These are phyloP conservation scores for Kodamaea alishanica DNA, from an alignment of 1,139 yeast species.

Conservation along the genomic window DNA sequence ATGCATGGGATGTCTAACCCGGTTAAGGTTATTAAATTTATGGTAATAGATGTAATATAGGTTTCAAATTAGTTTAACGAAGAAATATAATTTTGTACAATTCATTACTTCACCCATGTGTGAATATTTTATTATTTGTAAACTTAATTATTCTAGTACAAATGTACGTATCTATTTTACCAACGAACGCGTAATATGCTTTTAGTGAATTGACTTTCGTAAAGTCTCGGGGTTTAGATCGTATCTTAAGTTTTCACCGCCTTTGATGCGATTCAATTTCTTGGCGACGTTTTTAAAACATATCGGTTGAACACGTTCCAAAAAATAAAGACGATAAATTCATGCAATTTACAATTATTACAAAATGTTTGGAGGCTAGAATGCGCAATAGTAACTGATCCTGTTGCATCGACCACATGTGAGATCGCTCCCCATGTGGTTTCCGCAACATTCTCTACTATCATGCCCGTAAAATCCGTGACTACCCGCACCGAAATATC, in stretches of 20 bases:
- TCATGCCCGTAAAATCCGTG: constrained; percentile 44
- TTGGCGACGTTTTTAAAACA: background rate
- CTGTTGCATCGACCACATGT: constrained; percentile 8
- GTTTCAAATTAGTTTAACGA: too few relatives aligned
- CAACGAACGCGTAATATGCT: too few relatives aligned
- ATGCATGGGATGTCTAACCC: constrained; percentile 2
- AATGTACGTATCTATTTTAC: too few relatives aligned
- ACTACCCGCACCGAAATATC: constrained; percentile 28
- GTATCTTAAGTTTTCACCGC: background rate
- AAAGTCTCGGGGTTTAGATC: background rate
- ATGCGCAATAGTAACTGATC: constrained; percentile 35
- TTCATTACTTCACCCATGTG: too few relatives aligned
- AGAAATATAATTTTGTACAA: too few relatives aligned
- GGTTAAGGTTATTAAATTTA: too few relatives aligned
- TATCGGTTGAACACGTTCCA: background rate
- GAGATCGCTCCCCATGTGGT: constrained; percentile 9
- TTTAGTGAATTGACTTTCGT: background rate
- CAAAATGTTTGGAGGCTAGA: constrained; percentile 45
- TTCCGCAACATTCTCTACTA: constrained; percentile 14
- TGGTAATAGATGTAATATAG: too few relatives aligned
- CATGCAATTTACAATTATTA: background rate
- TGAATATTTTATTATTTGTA: too few relatives aligned
- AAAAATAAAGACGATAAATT: too few relatives aligned
- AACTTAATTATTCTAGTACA: too few relatives aligned
- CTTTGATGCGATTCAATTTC: background rate